These are phyloP conservation scores for Cicer judaicum DNA, from an alignment of 306 rosid species.

Conservation along the genomic window DNA sequence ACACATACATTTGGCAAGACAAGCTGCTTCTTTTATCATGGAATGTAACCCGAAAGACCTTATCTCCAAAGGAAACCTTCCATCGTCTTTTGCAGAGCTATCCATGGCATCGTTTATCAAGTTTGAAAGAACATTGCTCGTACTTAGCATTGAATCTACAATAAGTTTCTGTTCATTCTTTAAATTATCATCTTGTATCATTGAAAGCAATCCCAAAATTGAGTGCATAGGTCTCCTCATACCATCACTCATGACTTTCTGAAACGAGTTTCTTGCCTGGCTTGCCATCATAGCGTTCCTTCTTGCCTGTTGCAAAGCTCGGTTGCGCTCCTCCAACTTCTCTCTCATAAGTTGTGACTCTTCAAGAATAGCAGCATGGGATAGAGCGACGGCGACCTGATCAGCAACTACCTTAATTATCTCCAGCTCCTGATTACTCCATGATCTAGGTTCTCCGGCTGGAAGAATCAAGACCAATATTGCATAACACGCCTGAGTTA, in stretches of 20 bases:
- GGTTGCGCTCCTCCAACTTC: conserved; percentile 92
- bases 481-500: conserved; percentile 79
- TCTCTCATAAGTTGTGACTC: conserved; percentile 99
- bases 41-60: conserved; percentile 79
- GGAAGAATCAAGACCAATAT: conserved; percentile 94
- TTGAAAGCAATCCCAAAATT: conserved; percentile 87
- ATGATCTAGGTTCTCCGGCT: conserved; percentile 71
- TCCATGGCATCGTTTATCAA: conserved; percentile 95
- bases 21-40: conserved; percentile 92
- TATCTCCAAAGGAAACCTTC: conserved; percentile 77
- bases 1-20: conserved; percentile 90
- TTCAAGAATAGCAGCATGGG: conserved; percentile 98
- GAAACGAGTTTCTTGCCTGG: conserved; percentile 89
- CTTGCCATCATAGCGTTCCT: conserved; percentile 98
- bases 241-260: conserved; percentile 96
- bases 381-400: conserved; percentile 98
- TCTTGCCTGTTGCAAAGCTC: conserved; percentile 87
- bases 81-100: conserved; percentile 73
- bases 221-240: conserved; percentile 99
- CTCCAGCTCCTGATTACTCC: conserved; percentile 91
- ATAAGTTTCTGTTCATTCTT: conserved; percentile 74
- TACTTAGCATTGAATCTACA: conserved; percentile 85
- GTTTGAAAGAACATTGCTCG: conserved; percentile 86
- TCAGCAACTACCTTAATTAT: conserved; percentile 97
- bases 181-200: conserved; percentile 76